A percentile compares a stretch with the other conserved stretches of the same genome.
phyloP scores from a whole-genome alignment of 2,329 filamentous ascomycete genomes.

The Hawksworthiomyces lignivorus region DNA sequence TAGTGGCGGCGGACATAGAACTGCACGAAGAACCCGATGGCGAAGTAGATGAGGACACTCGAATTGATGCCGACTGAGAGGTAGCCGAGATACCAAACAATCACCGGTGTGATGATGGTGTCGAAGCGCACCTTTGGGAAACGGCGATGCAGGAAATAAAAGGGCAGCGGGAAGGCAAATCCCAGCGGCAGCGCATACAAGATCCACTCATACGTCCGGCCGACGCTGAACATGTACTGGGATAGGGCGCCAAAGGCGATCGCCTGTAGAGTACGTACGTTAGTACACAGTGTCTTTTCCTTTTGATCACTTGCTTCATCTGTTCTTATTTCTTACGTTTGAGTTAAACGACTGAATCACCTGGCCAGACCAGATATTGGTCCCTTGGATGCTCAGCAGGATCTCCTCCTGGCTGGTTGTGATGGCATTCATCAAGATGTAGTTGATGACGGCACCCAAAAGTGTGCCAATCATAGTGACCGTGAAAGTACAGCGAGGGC shows the following conservation, averaged over 20 bases:
- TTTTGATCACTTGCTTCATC: not conserved
- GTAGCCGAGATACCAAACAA: slow-evolving; percentile 19
- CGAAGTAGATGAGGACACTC: slow-evolving; percentile 20
- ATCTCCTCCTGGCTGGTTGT: slow-evolving; percentile 28
- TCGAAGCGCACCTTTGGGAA: slow-evolving; percentile 17
- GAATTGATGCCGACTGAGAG: slow-evolving; percentile 24
- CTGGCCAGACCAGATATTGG: slow-evolving; percentile 32
- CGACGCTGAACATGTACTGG: slow-evolving; percentile 26
- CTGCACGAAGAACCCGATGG: slow-evolving; percentile 20
- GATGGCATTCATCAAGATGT: slow-evolving; percentile 35
- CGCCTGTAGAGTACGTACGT: too few relatives aligned
- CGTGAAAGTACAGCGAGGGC: slow-evolving; percentile 34
- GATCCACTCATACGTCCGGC: slow-evolving; percentile 26
- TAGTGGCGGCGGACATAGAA: slow-evolving; percentile 26
- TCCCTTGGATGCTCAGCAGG: slow-evolving; percentile 28
- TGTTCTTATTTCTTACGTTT: slow-evolving; percentile 16
- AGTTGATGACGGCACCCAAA: slow-evolving; percentile 33
- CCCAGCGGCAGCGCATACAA: slow-evolving; percentile 28
- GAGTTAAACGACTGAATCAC: slow-evolving; percentile 30
- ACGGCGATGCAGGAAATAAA: slow-evolving; percentile 23
- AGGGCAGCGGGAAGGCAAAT: slow-evolving; percentile 28
- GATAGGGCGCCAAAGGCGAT: slow-evolving; percentile 21
- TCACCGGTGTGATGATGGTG: slow-evolving; percentile 28
- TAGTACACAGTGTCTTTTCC: too few relatives aligned
- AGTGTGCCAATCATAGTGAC: slow-evolving; percentile 30